These are phyloP conservation scores for Annulohypoxylon stygium DNA, from an alignment of 495 filamentous ascomycete genomes.

Conservation along the genomic window DNA sequence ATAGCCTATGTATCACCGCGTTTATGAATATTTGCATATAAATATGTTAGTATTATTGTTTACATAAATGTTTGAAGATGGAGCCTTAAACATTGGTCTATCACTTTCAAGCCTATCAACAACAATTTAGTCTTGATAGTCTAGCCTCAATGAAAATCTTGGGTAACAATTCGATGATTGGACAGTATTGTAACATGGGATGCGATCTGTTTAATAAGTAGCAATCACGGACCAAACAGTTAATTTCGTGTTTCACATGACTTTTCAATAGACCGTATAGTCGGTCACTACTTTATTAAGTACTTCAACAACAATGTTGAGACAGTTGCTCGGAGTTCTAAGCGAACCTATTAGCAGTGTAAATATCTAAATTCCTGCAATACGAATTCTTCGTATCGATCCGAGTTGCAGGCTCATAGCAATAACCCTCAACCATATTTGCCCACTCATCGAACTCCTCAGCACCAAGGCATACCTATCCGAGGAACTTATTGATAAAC, in stretches of 20 bases:
- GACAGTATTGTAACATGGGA: neutral
- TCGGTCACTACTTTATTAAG: neutral
- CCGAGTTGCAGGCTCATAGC: slow-evolving; percentile 1
- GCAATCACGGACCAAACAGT: neutral
- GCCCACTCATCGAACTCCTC: slow-evolving; percentile 21
- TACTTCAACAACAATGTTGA: neutral
- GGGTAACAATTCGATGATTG: neutral
- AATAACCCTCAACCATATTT: slow-evolving; percentile 17
- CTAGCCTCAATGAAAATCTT: neutral
- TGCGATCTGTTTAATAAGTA: neutral
- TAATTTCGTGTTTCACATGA: neutral
- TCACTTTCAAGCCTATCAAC: neutral
- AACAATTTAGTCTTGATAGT: neutral
- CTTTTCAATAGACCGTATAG: neutral
- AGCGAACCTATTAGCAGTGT: neutral
- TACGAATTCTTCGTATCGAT: slow-evolving; percentile 15
- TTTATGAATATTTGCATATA: neutral
- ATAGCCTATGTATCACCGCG: neutral
- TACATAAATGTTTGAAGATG: neutral
- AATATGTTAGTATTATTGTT: neutral
- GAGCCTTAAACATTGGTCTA: neutral
- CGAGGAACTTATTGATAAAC: neutral
- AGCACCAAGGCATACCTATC: neutral
- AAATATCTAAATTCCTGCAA: neutral
- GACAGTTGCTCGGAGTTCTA: neutral